Percentiles rank a stretch among this genome's conserved stretches.
Evolutionary conservation across 2,329 filamentous ascomycete species (phyloP).

Genomic region (Colletotrichum tanaceti): DNA sequence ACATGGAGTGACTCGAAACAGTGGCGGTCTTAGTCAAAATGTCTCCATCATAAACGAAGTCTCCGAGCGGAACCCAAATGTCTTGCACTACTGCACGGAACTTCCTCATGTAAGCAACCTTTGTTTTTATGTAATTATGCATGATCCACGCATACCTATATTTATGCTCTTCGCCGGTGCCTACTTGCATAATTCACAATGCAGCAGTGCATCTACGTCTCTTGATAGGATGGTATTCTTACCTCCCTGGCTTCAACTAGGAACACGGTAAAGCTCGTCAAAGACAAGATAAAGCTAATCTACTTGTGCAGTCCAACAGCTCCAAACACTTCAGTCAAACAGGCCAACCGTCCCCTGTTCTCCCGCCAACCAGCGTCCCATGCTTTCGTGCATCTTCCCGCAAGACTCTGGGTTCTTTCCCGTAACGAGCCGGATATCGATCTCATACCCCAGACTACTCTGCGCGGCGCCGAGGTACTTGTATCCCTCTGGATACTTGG

Average conservation of each 20-base stretch:
- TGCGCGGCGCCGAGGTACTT: slow-evolving; percentile 60
- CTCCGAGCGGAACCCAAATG: not conserved
- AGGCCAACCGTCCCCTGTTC: slow-evolving; percentile 28
- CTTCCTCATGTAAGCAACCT: not conserved
- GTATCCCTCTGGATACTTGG: slow-evolving; percentile 58
- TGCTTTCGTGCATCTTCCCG: slow-evolving; percentile 57
- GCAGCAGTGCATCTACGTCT: not conserved
- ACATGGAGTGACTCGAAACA: slow-evolving; percentile 4
- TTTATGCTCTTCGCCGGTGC: not conserved
- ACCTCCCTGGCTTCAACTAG: not conserved
- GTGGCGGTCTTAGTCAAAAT: slow-evolving; percentile 2
- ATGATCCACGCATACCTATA: not conserved
- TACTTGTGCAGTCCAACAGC: not conserved
- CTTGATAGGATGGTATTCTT: not conserved
- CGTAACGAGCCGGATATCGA: slow-evolving; percentile 56
- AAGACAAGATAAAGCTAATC: not conserved
- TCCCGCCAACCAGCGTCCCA: slow-evolving; percentile 55
- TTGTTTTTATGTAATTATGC: not conserved
- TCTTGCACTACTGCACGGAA: not conserved
- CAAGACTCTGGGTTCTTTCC: slow-evolving; percentile 50
- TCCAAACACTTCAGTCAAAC: not conserved
- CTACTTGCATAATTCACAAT: not conserved
- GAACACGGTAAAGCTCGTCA: too few species aligned
- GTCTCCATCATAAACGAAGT: slow-evolving; percentile 7
- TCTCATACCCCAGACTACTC: slow-evolving; percentile 56